Evolutionary conservation across 2,329 filamentous ascomycete species (phyloP), one percentile per base, ranked within the genome.

Genomic region (Fusarium humuli): DNA sequence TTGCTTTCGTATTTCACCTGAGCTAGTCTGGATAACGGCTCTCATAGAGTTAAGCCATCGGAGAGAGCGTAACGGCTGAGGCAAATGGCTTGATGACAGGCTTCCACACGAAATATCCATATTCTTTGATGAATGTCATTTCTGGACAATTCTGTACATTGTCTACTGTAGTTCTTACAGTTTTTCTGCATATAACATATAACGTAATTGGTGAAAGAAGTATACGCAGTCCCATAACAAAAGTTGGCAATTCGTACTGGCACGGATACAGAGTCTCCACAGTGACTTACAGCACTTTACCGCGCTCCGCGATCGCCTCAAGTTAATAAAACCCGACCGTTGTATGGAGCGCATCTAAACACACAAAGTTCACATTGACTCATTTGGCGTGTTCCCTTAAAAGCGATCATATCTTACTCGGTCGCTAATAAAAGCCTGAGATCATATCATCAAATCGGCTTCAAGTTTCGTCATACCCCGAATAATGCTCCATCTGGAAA

Each of bases 311-410:
- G 56, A 65, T 67, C 62, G 29, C 54, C 49, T 64, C 48, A 20
- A n/a, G 13, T 59, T 50, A 45, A 62, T 44, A n/a, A 54, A 14
- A 34, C 41, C 27, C 27, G 23, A 34, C 45, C 41, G 45, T 52
- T 55, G 57, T 45, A 70, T 62, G 67, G 59, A 63, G 57, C 67
- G 54, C 54, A 56, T 70, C 47, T 56, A 47, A 52, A 37, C 22
- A 37, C 22, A 22, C 16, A 14, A 14, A 30, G 18, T 22, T n/a
- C 23, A 57, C 10, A 22, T 34, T 47, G 30, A 32, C 57, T 20
- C 23, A 69, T 58, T 45, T 40, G 55, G 54, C 46, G 46, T 37
- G 52, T 52, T 32, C 4, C 18, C 16, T 23, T 45, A n/a, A 11
- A 27, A n/a, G 18, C 30, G 29, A 32, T 54, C 23, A 10, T 23